Conservation (phyloP, 768 basidiomycete species). For the Mycena capillaripes region DNA sequence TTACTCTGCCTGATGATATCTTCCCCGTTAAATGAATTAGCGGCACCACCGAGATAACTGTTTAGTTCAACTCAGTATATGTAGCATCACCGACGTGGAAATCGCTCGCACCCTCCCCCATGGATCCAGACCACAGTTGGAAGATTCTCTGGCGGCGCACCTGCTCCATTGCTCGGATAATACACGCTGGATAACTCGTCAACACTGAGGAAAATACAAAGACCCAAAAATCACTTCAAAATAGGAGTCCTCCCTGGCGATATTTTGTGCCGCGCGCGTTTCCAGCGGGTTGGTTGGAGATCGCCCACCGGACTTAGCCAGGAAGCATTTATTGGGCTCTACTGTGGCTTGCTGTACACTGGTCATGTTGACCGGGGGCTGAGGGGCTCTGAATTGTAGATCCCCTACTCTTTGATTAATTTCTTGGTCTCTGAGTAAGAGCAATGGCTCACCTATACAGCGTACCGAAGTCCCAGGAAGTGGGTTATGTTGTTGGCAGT, state of each 20-base stretch:
- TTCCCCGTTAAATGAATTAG: conserved; percentile 46
- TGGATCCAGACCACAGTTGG: conserved; percentile 63
- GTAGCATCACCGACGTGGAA: not conserved
- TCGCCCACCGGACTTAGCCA: conserved; percentile 36
- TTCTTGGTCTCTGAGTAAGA: not conserved
- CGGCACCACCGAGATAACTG: conserved; percentile 50
- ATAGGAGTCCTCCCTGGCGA: conserved; percentile 57
- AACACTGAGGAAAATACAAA: not conserved
- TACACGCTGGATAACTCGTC: conserved; percentile 45
- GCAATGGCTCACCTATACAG: not conserved
- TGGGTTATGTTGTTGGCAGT: conserved; percentile 36
- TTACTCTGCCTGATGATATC: conserved; percentile 53
- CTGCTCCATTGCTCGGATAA: conserved; percentile 48
- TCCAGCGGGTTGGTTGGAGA: conserved; percentile 51
- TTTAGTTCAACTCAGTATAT: conserved; percentile 36
- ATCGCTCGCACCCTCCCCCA: conserved; percentile 44
- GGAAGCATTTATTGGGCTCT: not conserved
- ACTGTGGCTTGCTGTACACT: too few species aligned
- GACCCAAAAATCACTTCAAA: conserved; percentile 13
- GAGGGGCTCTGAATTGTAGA: too few species aligned
- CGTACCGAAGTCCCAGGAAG: conserved; percentile 48
- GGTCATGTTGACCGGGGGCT: too few species aligned
- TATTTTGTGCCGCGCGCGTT: not conserved
- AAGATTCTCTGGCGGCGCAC: conserved; percentile 39
- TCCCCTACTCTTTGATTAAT: not conserved